Evolutionary conservation across 1,284 basidiomycete species (phyloP), one percentile per base, ranked within the genome.

Genomic region (Thecaphora thlaspeos): DNA sequence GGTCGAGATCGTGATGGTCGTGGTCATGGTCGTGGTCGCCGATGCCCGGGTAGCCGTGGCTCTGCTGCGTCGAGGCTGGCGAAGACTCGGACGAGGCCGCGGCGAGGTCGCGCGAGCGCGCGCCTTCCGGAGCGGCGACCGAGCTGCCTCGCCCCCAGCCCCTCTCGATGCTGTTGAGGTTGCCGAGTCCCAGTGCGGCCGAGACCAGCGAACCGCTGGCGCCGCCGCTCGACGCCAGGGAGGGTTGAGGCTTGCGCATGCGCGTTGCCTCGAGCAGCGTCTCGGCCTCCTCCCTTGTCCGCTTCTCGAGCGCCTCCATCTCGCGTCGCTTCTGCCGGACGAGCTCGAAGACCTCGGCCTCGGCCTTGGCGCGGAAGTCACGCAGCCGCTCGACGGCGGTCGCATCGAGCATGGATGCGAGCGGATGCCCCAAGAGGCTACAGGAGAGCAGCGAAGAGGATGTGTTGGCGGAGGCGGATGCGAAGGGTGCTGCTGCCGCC

Each of bases 321-420:
- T 68, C 65, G 40, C 65, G 51, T 17, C 61, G 49, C 61, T 61
- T 64, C 38, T 61, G 57, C 11, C 61, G 54, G 3, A 68, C 58
- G 19, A 68, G 52, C 38, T 68, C 58, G n/a, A 64, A 59, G 7
- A 68, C 52, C 41, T 68, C 61, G 3, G 61, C 61, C 38, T 68
- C 65, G 3, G 65, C 65, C 24, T 58, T 64, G 38, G 61, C 46
- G 14, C 65, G 57, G 52, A 64, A 43, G 21, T 61, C 60, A 21
- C 60, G 60, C 34, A 68, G 58, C 26, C 52, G 51, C n/a, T 64
- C 61, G 32, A 64, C 49, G 21, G 61, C 65, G 15, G 64, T 51
- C 19, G 55, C 44, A 37, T 68, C 65, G 22, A 68, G 61, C 38
- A 58, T 57, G 0, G 43, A 21, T 21, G 61, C 61, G 12, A 68